Conservation (phyloP, 148 eudicot species). For the Camellia granthamiana region DNA sequence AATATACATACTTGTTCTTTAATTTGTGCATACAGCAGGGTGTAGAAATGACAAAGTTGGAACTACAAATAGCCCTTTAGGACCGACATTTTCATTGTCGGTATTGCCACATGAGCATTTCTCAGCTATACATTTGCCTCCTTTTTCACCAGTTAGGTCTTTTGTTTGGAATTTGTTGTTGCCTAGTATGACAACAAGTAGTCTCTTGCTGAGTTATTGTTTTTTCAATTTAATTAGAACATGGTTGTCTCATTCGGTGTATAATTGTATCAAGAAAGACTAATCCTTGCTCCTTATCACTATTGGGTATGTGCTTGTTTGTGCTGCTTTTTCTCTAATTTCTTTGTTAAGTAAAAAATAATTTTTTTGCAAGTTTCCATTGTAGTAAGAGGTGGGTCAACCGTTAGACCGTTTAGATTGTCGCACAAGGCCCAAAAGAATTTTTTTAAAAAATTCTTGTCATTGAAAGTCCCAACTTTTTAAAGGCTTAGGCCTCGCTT, state of each 20-base stretch:
- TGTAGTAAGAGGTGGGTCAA: background rate
- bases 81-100: background rate
- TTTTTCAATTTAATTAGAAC: background rate
- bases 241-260: background rate
- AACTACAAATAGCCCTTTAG: background rate
- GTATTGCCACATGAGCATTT: background rate
- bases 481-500: no score
- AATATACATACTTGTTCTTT: no score
- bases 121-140: background rate
- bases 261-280: background rate
- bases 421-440: no score
- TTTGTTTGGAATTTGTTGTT: background rate
- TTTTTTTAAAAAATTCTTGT: no score
- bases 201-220: background rate
- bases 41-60: background rate
- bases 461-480: no score
- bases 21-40: no score
- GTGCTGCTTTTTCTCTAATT: background rate
- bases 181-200: background rate
- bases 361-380: background rate
- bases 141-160: background rate
- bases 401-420: no score
- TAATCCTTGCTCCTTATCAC: background rate
- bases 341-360: background rate
- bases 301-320: conserved; percentile 1